Conservation (phyloP, 352 stramenopile genomes). For the Globisporangium echinulatum region DNA sequence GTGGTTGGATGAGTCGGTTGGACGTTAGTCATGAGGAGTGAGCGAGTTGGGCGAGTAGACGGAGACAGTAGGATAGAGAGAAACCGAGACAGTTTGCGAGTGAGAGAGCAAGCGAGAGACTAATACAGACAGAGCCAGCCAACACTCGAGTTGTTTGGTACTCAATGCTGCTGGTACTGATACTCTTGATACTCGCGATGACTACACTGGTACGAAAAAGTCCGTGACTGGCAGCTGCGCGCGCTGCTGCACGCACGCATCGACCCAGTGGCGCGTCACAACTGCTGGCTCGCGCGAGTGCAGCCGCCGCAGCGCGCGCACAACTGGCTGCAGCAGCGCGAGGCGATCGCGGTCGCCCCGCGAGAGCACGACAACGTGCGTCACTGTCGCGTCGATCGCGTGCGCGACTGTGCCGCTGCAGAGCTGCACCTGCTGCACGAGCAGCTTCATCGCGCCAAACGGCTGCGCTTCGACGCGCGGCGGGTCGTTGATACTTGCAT, state of each 20-base stretch:
- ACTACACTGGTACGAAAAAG: slow-evolving; percentile 51
- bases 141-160: neutral
- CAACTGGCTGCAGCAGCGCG: slow-evolving; percentile 30
- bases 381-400: slow-evolving; percentile 41
- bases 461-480: slow-evolving; percentile 13
- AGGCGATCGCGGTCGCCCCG: slow-evolving; percentile 20
- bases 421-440: slow-evolving; percentile 53
- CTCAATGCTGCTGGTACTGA: neutral
- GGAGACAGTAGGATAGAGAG: neutral
- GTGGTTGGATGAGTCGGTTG: neutral
- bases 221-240: slow-evolving; percentile 45
- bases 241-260: slow-evolving; percentile 35
- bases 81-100: neutral
- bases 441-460: slow-evolving; percentile 36
- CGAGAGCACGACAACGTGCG: slow-evolving; percentile 49
- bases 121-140: neutral
- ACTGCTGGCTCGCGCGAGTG: slow-evolving; percentile 38
- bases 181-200: too few species aligned
- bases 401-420: slow-evolving; percentile 38
- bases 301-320: slow-evolving; percentile 42
- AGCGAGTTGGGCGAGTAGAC: too few species aligned
- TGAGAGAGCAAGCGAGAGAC: too few species aligned
- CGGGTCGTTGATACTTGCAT: neutral
- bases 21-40: neutral
- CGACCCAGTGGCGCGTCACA: slow-evolving; percentile 59